Conservation (phyloP, 306 rosid species). For the Carpinus fangiana region DNA sequence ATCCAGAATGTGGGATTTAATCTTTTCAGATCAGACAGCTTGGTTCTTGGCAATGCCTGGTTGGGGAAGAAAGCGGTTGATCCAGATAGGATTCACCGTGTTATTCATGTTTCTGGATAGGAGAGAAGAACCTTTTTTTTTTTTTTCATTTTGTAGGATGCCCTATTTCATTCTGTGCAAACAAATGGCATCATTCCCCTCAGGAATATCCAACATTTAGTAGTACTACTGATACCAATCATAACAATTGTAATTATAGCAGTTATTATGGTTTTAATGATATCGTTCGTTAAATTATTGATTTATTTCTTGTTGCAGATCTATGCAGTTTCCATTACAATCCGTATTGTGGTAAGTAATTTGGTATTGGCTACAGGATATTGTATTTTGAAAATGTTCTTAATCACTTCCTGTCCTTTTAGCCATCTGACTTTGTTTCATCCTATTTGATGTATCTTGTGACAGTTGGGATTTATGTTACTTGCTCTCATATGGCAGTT, state of each 20-base stretch:
- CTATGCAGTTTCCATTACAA: conserved; percentile 86
- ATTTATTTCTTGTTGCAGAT: conserved; percentile 53
- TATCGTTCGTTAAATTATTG: neutral
- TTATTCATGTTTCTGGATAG: neutral
- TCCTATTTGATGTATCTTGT: conserved; percentile 27
- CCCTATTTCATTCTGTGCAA: neutral
- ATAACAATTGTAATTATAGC: neutral
- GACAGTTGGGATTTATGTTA: conserved; percentile 88
- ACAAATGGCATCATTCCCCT: neutral
- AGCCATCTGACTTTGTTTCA: conserved; percentile 6
- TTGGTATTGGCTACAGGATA: conserved; percentile 1
- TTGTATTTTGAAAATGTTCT: neutral
- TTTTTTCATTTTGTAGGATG: neutral
- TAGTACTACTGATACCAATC: neutral
- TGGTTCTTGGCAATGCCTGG: neutral
- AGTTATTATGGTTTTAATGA: neutral
- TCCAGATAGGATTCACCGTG: neutral
- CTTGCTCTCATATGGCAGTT: conserved; percentile 85
- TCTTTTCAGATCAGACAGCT: neutral
- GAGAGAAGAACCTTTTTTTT: neutral
- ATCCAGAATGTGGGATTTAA: conserved; percentile 7
- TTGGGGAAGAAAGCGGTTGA: neutral
- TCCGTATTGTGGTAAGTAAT: conserved; percentile 80
- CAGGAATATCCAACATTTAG: neutral
- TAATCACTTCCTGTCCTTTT: conserved; percentile 3